A percentile compares a stretch with the other conserved stretches of the same genome.
phyloP scores from a whole-genome alignment of 164 flowering plant genomes.

The Magnolia changhungtana region DNA sequence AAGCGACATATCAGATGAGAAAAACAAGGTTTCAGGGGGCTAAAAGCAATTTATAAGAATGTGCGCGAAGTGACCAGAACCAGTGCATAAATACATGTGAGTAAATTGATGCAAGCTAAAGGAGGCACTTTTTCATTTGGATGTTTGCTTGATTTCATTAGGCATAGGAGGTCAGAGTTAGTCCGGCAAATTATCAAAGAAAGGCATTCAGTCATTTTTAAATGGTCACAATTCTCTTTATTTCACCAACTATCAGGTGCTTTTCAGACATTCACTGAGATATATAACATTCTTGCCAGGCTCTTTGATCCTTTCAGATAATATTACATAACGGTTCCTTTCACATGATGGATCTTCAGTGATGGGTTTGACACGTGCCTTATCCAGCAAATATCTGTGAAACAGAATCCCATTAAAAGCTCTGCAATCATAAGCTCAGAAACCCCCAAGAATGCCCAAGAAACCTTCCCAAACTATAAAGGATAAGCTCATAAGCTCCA shows the following conservation, averaged over 20 bases:
- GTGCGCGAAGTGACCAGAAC: too few species aligned
- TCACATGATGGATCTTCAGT: constrained; percentile 81
- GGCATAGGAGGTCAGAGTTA: neutral
- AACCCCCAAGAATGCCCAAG: too few species aligned
- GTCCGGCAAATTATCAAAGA: too few species aligned
- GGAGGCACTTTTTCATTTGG: neutral
- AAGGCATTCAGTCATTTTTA: neutral
- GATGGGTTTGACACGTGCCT: constrained; percentile 77
- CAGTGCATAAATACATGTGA: too few species aligned
- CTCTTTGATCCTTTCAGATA: constrained; percentile 69
- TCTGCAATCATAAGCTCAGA: neutral
- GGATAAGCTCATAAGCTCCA: too few species aligned
- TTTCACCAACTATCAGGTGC: neutral
- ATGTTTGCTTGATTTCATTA: too few species aligned
- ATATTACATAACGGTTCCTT: constrained; percentile 60
- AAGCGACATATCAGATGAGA: too few species aligned
- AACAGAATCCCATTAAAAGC: constrained; percentile 2
- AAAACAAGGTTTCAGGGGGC: too few species aligned
- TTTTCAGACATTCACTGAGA: neutral
- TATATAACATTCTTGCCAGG: constrained; percentile 40
- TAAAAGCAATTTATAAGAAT: too few species aligned
- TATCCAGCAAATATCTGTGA: constrained; percentile 74
- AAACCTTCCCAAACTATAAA: too few species aligned
- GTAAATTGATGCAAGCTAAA: neutral
- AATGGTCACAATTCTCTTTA: neutral